Conservation (phyloP, 2,329 filamentous ascomycete species). For the Pestalotiopsis sp. region DNA sequence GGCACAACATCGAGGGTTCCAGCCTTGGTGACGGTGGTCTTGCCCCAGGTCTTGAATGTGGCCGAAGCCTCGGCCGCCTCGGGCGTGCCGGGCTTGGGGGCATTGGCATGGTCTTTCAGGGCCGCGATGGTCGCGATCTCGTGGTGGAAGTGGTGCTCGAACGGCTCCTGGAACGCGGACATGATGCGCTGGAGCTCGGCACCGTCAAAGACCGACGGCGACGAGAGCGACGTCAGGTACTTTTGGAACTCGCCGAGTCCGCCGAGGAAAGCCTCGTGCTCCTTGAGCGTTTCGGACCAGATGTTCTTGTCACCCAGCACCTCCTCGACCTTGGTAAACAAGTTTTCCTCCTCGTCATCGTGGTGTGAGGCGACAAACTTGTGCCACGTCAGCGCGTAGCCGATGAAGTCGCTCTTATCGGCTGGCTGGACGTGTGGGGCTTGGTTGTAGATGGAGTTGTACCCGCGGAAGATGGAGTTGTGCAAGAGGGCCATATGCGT, state of each 20-base stretch:
- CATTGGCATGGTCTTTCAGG: constrained; percentile 51
- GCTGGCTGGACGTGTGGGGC: constrained; percentile 51
- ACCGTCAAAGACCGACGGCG: constrained; percentile 45
- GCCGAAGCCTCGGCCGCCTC: constrained; percentile 47
- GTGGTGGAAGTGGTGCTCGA: constrained; percentile 57
- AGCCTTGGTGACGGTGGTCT: constrained; percentile 64
- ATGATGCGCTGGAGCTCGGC: constrained; percentile 51
- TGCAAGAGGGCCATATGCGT: constrained; percentile 65
- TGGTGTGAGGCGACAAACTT: constrained; percentile 63
- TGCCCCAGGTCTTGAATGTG: constrained; percentile 64
- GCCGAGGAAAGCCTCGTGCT: constrained; percentile 57
- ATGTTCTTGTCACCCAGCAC: constrained; percentile 52
- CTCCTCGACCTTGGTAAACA: constrained; percentile 58
- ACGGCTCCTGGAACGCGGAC: constrained; percentile 51
- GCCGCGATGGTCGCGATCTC: constrained; percentile 55
- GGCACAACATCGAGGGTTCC: constrained; percentile 62
- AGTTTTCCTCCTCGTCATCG: constrained; percentile 58
- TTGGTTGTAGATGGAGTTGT: constrained; percentile 66
- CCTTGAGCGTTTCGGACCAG: constrained; percentile 54
- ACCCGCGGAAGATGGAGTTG: constrained; percentile 64
- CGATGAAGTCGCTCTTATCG: constrained; percentile 60
- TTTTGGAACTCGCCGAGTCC: constrained; percentile 54
- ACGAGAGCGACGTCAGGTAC: constrained; percentile 49
- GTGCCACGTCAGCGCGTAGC: constrained; percentile 60
- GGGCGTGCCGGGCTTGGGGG: constrained; percentile 48